phyloP scores from a whole-genome alignment of 768 basidiomycete species.

The Rhodotorula taiwanensis region DNA sequence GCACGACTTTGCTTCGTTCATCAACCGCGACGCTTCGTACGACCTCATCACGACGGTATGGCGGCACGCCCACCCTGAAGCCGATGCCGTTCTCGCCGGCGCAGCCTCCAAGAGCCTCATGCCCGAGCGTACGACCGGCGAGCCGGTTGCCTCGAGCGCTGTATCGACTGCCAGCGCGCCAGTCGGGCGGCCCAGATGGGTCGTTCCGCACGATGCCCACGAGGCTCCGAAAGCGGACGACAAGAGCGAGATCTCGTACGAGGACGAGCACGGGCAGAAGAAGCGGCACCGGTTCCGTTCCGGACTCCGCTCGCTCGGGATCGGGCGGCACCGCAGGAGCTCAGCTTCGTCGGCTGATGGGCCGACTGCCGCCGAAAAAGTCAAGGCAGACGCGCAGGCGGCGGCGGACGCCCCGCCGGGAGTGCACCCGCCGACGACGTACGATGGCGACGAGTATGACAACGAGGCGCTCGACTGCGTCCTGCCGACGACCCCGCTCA shows the following conservation, averaged over 20 bases:
- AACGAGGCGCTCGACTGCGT: slow-evolving; percentile 8
- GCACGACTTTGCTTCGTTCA: slow-evolving; percentile 77
- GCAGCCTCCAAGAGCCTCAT: neutral
- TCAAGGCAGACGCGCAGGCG: slow-evolving; percentile 19
- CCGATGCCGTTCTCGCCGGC: slow-evolving; percentile 44
- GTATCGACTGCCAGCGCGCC: neutral
- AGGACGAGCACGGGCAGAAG: slow-evolving; percentile 30
- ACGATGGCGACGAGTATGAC: slow-evolving; percentile 32
- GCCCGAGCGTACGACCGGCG: neutral
- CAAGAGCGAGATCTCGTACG: slow-evolving; percentile 30
- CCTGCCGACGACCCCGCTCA: slow-evolving; percentile 75
- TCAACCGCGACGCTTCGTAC: slow-evolving; percentile 84
- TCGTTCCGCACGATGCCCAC: neutral
- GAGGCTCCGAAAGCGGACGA: slow-evolving; percentile 3
- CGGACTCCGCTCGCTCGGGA: neutral
- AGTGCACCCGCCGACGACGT: slow-evolving; percentile 17
- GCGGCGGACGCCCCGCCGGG: neutral
- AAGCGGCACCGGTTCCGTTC: slow-evolving; percentile 23
- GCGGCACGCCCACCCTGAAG: slow-evolving; percentile 67
- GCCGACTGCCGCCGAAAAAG: slow-evolving; percentile 33
- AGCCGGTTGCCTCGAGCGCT: neutral
- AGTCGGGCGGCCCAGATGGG: too few species aligned
- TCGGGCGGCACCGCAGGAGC: neutral
- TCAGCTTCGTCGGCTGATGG: neutral
- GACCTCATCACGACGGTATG: slow-evolving; percentile 92